Conservation (phyloP, 148 eudicot genomes). For the Amaranthus palmeri region DNA sequence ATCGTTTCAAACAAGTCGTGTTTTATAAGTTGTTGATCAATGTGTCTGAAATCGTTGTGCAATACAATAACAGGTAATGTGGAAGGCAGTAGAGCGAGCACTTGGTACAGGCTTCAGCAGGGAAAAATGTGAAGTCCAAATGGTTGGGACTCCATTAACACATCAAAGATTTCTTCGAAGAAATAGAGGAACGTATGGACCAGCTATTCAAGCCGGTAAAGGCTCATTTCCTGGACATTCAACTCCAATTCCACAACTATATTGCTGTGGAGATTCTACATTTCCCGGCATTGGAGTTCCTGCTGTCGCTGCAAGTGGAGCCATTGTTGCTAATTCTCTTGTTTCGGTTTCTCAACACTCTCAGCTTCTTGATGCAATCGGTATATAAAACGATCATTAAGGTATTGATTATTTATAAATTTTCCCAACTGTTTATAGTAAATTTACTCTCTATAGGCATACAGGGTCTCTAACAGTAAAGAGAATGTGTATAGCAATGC, state of each 20-base stretch:
- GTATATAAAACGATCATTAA: slow-evolving; percentile 26
- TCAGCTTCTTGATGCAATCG: slow-evolving; percentile 70
- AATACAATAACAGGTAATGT: slow-evolving; percentile 51
- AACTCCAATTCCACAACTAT: slow-evolving; percentile 72
- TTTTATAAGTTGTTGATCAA: no score
- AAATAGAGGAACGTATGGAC: slow-evolving; percentile 94
- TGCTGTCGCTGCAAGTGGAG: slow-evolving; percentile 98
- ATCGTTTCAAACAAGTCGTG: no score
- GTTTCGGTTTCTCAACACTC: slow-evolving; percentile 92
- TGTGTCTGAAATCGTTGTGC: neutral
- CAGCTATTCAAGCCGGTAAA: slow-evolving; percentile 84
- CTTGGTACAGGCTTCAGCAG: slow-evolving; percentile 76
- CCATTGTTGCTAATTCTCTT: slow-evolving; percentile 90
- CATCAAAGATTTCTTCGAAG: slow-evolving; percentile 78
- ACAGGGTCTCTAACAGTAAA: no score
- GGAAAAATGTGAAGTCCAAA: slow-evolving; percentile 74
- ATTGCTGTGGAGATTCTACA: slow-evolving; percentile 93
- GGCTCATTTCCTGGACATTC: slow-evolving; percentile 80
- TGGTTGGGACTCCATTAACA: slow-evolving; percentile 90
- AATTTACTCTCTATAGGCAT: no score
- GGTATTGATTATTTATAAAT: neutral
- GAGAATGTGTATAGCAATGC: no score
- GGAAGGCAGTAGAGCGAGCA: slow-evolving; percentile 82
- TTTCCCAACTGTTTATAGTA: no score
- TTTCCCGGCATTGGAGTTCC: slow-evolving; percentile 98